These are phyloP conservation scores for Drosera spatulata DNA, from an alignment of 179 eudicot genomes.

Conservation along the genomic window DNA sequence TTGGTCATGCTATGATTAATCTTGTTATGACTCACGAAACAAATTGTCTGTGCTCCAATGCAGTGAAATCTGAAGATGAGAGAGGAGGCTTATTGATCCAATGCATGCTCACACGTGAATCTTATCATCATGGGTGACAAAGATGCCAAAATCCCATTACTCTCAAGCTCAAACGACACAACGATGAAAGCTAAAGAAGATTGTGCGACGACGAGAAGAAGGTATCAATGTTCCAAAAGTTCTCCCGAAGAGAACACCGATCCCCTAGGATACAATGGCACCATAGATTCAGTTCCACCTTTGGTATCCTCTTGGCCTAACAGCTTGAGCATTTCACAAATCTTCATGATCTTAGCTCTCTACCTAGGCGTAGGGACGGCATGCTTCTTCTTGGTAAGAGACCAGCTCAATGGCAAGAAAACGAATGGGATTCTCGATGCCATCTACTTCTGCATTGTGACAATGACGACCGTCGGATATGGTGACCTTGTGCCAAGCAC, in stretches of 20 bases:
- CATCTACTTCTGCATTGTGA: slow-evolving; percentile 77
- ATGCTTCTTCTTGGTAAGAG: slow-evolving; percentile 41
- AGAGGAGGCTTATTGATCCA: background rate
- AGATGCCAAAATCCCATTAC: slow-evolving; percentile 26
- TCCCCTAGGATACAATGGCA: slow-evolving; percentile 15
- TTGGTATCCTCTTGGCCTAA: slow-evolving; percentile 10
- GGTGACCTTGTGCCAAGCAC: slow-evolving; percentile 83
- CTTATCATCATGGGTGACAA: slow-evolving; percentile 21
- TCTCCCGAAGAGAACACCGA: slow-evolving; percentile 25
- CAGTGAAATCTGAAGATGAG: too few relatives aligned
- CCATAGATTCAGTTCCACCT: slow-evolving; percentile 7
- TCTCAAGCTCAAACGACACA: slow-evolving; percentile 11
- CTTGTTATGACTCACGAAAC: too few relatives aligned
- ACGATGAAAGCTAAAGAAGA: slow-evolving; percentile 13
- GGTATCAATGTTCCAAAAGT: slow-evolving; percentile 34
- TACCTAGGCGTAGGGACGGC: slow-evolving; percentile 56
- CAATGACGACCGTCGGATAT: slow-evolving; percentile 92
- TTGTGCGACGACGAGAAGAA: slow-evolving; percentile 19
- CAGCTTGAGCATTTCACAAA: slow-evolving; percentile 26
- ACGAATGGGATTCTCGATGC: slow-evolving; percentile 62
- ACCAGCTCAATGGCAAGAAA: slow-evolving; percentile 50
- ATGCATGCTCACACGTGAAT: background rate
- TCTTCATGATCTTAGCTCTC: slow-evolving; percentile 27
- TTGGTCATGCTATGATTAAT: too few relatives aligned
- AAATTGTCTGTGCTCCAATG: too few relatives aligned